These are phyloP conservation scores for Euclidium syriacum DNA, from an alignment of 345 rosid genomes.

Conservation along the genomic window DNA sequence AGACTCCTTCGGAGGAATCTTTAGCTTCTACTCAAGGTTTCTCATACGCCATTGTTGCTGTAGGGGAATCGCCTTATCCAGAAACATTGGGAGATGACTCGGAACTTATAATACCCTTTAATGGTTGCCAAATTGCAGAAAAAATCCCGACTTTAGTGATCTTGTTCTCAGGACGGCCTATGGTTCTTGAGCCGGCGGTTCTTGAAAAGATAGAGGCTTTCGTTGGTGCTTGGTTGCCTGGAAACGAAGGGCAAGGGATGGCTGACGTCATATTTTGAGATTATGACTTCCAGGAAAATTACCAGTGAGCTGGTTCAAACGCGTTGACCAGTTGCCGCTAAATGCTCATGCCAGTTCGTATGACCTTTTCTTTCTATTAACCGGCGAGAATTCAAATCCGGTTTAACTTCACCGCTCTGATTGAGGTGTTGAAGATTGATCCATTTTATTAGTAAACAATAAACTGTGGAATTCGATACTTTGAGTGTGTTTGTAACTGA, in stretches of 20 bases:
- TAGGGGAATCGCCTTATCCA: constrained; percentile 80
- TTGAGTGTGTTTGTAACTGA: too few relatives aligned
- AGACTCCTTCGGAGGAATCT: constrained; percentile 49
- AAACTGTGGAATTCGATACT: too few relatives aligned
- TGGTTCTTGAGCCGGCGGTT: constrained; percentile 50
- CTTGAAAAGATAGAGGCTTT: constrained; percentile 57
- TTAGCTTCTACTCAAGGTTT: constrained; percentile 37
- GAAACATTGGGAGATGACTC: constrained; percentile 57
- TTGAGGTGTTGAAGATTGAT: too few relatives aligned
- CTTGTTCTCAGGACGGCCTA: constrained; percentile 71
- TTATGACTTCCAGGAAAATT: constrained; percentile 46
- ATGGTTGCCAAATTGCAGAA: constrained; percentile 50
- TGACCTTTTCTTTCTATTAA: constrained; percentile 38
- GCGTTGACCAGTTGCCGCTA: constrained; percentile 26
- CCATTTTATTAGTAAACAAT: too few relatives aligned
- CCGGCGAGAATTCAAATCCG: background rate
- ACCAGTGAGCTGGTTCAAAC: constrained; percentile 76
- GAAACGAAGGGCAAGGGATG: constrained; percentile 69
- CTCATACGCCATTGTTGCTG: constrained; percentile 65
- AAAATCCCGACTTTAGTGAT: constrained; percentile 57
- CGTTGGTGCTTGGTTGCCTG: constrained; percentile 90
- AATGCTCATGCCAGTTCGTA: constrained; percentile 32
- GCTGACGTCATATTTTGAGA: constrained; percentile 67
- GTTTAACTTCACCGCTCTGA: constrained; percentile 3
- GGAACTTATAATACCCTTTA: constrained; percentile 55